phyloP scores from a whole-genome alignment of 345 rosid species.

The Isatis tinctoria region DNA sequence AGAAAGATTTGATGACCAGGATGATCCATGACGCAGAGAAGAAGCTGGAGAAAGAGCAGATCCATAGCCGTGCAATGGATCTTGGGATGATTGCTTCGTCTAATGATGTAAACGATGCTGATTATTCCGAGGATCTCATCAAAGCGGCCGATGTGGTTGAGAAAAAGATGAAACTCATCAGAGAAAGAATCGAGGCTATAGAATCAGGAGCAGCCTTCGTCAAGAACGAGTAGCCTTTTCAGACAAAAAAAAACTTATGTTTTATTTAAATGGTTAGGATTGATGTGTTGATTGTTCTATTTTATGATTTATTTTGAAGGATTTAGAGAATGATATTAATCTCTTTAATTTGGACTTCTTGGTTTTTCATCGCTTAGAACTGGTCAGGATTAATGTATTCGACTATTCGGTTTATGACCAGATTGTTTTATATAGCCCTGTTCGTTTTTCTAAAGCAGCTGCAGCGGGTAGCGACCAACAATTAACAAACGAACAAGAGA shows the following conservation, averaged over 20 bases:
- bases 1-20: slow-evolving; percentile 33
- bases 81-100: slow-evolving; percentile 13
- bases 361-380: not conserved
- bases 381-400: not conserved
- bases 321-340: not conserved
- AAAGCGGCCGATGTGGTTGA: slow-evolving; percentile 19
- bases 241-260: no score
- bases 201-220: not conserved
- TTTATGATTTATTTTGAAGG: not conserved
- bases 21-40: slow-evolving; percentile 36
- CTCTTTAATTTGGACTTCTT: not conserved
- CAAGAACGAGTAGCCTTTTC: not conserved
- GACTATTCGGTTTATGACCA: not conserved
- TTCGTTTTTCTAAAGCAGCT: no score
- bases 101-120: slow-evolving; percentile 1
- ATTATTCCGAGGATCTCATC: slow-evolving; percentile 21
- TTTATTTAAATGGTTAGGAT: not conserved
- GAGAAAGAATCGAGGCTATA: slow-evolving; percentile 11
- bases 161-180: slow-evolving; percentile 11
- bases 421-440: not conserved
- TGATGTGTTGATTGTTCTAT: not conserved
- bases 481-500: no score
- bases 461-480: no score
- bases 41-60: slow-evolving; percentile 34
- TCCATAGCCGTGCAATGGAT: slow-evolving; percentile 30